Evolutionary conservation across 306 rosid species (phyloP).

Genomic region (Medicago lupulina): DNA sequence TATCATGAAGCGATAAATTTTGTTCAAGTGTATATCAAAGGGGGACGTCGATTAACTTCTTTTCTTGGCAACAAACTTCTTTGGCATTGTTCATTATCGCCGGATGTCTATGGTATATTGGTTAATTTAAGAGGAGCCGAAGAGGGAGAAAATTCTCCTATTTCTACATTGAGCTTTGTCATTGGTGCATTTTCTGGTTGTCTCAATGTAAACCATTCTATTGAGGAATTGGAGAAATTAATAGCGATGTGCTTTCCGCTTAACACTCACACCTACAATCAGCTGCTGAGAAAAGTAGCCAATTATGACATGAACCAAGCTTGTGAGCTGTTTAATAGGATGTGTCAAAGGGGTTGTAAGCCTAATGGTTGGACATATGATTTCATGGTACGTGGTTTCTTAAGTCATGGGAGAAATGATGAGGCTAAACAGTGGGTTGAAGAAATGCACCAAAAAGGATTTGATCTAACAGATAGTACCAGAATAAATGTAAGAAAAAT

Average conservation of each 20-base stretch:
- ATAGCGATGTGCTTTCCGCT: slow-evolving; percentile 72
- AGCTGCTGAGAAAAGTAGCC: slow-evolving; percentile 63
- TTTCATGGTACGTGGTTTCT: slow-evolving; percentile 60
- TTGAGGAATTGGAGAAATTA: slow-evolving; percentile 59
- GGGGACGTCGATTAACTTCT: slow-evolving; percentile 70
- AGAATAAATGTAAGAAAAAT: slow-evolving; percentile 40
- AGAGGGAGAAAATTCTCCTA: slow-evolving; percentile 45
- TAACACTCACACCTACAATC: slow-evolving; percentile 67
- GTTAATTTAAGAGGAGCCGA: slow-evolving; percentile 49
- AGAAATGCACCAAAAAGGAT: slow-evolving; percentile 61
- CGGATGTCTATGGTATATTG: slow-evolving; percentile 58
- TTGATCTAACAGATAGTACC: slow-evolving; percentile 43
- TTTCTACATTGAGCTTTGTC: slow-evolving; percentile 55
- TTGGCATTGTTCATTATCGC: slow-evolving; percentile 59
- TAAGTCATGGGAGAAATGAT: slow-evolving; percentile 56
- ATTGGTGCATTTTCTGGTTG: slow-evolving; percentile 72
- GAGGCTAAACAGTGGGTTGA: slow-evolving; percentile 63
- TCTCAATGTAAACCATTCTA: slow-evolving; percentile 44
- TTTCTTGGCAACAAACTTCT: slow-evolving; percentile 74
- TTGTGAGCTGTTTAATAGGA: slow-evolving; percentile 55
- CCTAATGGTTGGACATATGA: slow-evolving; percentile 76
- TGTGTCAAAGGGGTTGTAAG: slow-evolving; percentile 60
- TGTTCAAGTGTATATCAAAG: slow-evolving; percentile 58
- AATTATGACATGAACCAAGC: slow-evolving; percentile 57
- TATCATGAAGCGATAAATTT: slow-evolving; percentile 59